Percentiles rank a stretch among this genome's conserved stretches.
phyloP scores from a whole-genome alignment of 2,329 filamentous ascomycete species.

The Lachnellula arida region DNA sequence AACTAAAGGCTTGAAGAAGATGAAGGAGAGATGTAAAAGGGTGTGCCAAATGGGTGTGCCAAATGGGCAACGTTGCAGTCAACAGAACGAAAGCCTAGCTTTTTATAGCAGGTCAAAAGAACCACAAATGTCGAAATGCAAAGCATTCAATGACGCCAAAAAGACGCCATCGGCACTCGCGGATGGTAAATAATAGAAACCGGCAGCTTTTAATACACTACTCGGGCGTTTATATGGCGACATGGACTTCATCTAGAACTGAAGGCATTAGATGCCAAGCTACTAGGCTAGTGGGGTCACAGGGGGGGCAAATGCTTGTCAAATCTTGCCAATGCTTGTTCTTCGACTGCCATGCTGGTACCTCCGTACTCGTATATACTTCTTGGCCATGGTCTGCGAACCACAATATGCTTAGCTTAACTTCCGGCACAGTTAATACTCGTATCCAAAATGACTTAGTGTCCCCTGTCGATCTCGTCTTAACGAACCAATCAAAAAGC shows the following conservation, averaged over 20 bases:
- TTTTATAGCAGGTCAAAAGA: no score
- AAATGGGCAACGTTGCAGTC: no score
- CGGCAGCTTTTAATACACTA: neutral
- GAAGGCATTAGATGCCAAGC: neutral
- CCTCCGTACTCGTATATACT: neutral
- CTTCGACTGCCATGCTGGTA: neutral
- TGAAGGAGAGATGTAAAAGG: no score
- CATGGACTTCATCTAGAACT: neutral
- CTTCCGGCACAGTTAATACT: no score
- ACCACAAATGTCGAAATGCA: no score
- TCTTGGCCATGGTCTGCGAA: neutral
- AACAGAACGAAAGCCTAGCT: no score
- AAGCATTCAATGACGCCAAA: no score
- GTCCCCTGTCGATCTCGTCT: neutral
- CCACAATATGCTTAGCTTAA: no score
- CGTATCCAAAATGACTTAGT: neutral
- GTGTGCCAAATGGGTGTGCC: no score
- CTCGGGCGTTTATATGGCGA: neutral
- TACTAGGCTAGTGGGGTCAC: no score
- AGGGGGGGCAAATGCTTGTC: neutral
- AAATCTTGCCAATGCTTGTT: neutral
- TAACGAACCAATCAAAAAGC: neutral
- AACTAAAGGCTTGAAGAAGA: no score
- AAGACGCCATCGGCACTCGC: neutral
- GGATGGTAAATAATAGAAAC: neutral